These are phyloP conservation scores for Exophiala alcalophila DNA, from an alignment of 2,329 filamentous ascomycete genomes.

Conservation along the genomic window DNA sequence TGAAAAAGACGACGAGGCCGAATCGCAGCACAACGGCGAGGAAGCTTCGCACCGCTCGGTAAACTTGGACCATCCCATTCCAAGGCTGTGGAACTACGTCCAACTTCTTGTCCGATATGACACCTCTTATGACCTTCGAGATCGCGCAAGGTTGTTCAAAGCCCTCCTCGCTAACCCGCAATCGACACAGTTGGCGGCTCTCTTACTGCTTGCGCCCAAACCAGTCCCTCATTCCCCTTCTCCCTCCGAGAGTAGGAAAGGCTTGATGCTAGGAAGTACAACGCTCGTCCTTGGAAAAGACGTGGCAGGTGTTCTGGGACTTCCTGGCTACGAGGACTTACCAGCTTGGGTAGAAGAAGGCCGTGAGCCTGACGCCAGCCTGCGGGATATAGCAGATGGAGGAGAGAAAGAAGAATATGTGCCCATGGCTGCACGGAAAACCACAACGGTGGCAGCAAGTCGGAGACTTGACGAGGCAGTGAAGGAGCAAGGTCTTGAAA, in stretches of 20 bases:
- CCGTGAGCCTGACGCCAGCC: slow-evolving; percentile 69
- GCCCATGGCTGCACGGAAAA: slow-evolving; percentile 36
- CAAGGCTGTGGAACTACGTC: slow-evolving; percentile 78
- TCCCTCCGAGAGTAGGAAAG: slow-evolving; percentile 78
- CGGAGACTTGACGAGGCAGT: slow-evolving; percentile 44
- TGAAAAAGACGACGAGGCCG: slow-evolving; percentile 25
- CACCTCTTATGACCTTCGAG: slow-evolving; percentile 89
- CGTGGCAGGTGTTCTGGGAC: slow-evolving; percentile 67
- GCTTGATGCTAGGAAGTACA: slow-evolving; percentile 76
- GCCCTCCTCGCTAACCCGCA: slow-evolving; percentile 73
- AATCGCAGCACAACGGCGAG: slow-evolving; percentile 33
- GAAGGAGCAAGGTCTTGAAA: slow-evolving; percentile 39
- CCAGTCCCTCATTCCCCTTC: slow-evolving; percentile 87
- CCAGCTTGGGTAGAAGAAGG: slow-evolving; percentile 83
- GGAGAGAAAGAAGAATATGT: slow-evolving; percentile 31
- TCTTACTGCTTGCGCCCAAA: slow-evolving; percentile 90
- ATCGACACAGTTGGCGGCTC: slow-evolving; percentile 76
- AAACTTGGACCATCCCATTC: slow-evolving; percentile 62
- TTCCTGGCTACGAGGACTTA: slow-evolving; percentile 74
- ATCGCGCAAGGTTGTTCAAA: slow-evolving; percentile 84
- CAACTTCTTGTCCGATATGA: slow-evolving; percentile 87
- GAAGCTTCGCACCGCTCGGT: slow-evolving; percentile 27
- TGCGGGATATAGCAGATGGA: slow-evolving; percentile 60
- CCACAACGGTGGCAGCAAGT: slow-evolving; percentile 38
- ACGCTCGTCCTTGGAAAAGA: slow-evolving; percentile 74